phyloP scores from a whole-genome alignment of 225 moss, liverwort and hornwort species.

The Polytrichum commune region DNA sequence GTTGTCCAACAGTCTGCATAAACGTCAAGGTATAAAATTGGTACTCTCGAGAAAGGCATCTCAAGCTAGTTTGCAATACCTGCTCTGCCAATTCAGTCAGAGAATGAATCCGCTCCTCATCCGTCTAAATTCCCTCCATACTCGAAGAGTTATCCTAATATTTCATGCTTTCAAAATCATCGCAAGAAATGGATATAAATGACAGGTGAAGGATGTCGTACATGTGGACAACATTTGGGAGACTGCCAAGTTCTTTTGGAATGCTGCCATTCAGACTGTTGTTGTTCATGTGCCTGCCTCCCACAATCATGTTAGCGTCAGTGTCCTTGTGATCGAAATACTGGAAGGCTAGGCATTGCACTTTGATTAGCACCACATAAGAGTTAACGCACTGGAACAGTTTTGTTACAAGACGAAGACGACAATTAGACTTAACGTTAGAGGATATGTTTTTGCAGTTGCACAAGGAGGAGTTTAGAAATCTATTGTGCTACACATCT shows the following conservation, averaged over 20 bases:
- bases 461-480: no score
- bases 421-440: no score
- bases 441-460: no score
- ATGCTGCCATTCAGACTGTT: conserved; percentile 68
- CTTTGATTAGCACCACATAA: no score
- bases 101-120: not conserved
- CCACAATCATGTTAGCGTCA: conserved; percentile 8
- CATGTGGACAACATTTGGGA: conserved; percentile 50
- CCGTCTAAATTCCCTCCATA: no score
- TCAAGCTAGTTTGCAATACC: not conserved
- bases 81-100: not conserved
- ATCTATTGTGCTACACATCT: no score
- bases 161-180: no score
- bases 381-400: no score
- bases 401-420: no score
- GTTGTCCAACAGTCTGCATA: conserved; percentile 55
- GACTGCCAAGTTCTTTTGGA: conserved; percentile 45
- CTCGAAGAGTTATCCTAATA: no score
- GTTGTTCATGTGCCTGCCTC: conserved; percentile 89
- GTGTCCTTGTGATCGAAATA: not conserved
- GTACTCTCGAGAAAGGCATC: not conserved
- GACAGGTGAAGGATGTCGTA: conserved; percentile 17
- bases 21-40: conserved; percentile 7
- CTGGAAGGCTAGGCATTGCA: no score
- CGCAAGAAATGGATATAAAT: not conserved